Conservation (phyloP, 257 asterid genomes). For the Cinchona pubescens region DNA sequence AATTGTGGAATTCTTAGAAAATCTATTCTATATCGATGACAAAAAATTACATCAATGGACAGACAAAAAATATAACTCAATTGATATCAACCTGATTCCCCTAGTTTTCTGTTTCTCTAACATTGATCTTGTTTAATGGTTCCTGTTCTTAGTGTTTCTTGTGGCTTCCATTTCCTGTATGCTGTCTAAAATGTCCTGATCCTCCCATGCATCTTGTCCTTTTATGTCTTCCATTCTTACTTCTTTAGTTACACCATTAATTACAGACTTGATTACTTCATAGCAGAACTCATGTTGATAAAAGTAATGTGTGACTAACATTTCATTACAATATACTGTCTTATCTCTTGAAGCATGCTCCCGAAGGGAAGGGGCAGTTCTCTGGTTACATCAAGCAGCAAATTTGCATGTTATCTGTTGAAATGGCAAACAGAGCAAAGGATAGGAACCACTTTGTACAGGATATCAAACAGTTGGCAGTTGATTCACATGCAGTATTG, state of each 20-base stretch:
- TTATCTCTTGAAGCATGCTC: slow-evolving; percentile 30
- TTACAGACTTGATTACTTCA: too few relatives aligned
- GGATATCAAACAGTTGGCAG: not conserved
- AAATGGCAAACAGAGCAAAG: slow-evolving; percentile 22
- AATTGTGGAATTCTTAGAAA: not conserved
- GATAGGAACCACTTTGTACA: slow-evolving; percentile 4
- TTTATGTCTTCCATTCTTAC: not conserved
- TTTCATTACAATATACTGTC: slow-evolving; percentile 8
- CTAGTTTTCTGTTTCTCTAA: not conserved
- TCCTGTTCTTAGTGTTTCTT: not conserved
- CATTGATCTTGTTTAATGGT: not conserved
- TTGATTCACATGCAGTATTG: slow-evolving; percentile 14
- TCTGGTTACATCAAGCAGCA: slow-evolving; percentile 24
- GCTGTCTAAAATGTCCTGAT: not conserved
- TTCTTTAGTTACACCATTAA: not conserved
- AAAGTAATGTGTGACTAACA: not conserved
- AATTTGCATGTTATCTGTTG: slow-evolving; percentile 17
- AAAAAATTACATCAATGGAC: not conserved
- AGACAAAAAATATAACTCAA: not conserved
- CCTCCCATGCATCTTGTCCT: too few relatives aligned
- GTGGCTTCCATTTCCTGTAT: not conserved
- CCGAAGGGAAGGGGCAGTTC: slow-evolving; percentile 25
- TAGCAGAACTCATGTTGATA: not conserved
- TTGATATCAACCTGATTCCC: not conserved
- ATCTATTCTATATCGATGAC: not conserved